A percentile compares a stretch with the other conserved stretches of the same genome.
Conservation (phyloP, 208 protist species). For the Wallacemonas sp. region DNA sequence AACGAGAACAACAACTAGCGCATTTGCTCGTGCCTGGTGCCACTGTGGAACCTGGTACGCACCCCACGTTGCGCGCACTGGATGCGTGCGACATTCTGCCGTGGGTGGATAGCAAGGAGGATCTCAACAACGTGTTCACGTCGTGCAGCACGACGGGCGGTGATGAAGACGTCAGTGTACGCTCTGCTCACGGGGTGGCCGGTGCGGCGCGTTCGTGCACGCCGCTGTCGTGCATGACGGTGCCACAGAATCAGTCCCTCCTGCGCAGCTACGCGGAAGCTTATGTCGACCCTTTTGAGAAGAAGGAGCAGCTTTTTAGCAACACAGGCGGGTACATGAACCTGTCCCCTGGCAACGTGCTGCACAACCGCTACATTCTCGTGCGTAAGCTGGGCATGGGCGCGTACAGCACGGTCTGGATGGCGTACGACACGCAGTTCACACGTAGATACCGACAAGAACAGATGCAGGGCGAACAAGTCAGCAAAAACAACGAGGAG, state of each 20-base stretch:
- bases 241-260: slow-evolving; percentile 4
- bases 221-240: not conserved
- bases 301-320: slow-evolving; percentile 17
- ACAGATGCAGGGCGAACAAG: not conserved
- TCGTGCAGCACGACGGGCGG: not conserved
- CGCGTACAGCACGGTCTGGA: slow-evolving; percentile 90
- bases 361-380: slow-evolving; percentile 77
- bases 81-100: not conserved
- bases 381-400: slow-evolving; percentile 87
- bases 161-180: slow-evolving; percentile 2
- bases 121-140: slow-evolving; percentile 4
- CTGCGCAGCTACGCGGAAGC: slow-evolving; percentile 13
- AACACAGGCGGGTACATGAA: slow-evolving; percentile 68
- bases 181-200: not conserved
- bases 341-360: slow-evolving; percentile 55
- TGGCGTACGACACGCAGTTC: slow-evolving; percentile 75
- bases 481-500: not conserved
- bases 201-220: not conserved
- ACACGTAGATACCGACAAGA: slow-evolving; percentile 5
- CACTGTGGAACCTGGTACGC: not conserved
- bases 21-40: too few relatives aligned
- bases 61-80: not conserved
- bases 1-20: too few relatives aligned
- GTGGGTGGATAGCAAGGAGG: slow-evolving; percentile 13
- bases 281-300: slow-evolving; percentile 11